A percentile compares a stretch with the other conserved stretches of the same genome.
Evolutionary conservation across 78 protist species (phyloP).

Genomic region (Dictyostelium brefeldianum): DNA sequence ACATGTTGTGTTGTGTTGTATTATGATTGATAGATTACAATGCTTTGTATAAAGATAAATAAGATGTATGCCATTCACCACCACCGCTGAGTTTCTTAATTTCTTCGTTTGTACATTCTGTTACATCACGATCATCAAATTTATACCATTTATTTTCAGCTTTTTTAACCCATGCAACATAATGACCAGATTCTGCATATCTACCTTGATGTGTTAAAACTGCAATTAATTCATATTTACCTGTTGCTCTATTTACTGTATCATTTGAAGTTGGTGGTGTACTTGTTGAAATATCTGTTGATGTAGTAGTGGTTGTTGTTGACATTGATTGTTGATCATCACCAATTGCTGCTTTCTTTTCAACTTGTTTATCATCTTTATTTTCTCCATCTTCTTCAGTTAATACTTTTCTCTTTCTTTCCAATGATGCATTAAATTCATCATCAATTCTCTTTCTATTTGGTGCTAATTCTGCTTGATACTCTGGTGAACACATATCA

Average conservation of each 20-base stretch:
- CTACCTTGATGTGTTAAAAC: constrained; percentile 96
- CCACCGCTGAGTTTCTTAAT: constrained; percentile 88
- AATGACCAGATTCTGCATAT: constrained; percentile 96
- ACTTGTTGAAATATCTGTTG: background rate
- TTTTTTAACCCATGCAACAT: constrained; percentile 94
- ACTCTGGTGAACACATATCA: constrained; percentile 85
- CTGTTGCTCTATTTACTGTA: constrained; percentile 65
- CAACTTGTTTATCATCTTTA: constrained; percentile 32
- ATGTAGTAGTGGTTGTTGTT: background rate
- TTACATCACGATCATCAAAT: constrained; percentile 93
- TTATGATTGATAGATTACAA: too few relatives aligned
- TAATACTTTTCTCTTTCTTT: constrained; percentile 61
- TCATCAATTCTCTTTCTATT: constrained; percentile 81
- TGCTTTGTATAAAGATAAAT: constrained; percentile 87
- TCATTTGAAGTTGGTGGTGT: background rate
- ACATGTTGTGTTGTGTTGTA: too few relatives aligned
- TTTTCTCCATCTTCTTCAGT: constrained; percentile 32
- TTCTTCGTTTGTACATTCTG: constrained; percentile 78
- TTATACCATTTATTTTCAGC: constrained; percentile 88
- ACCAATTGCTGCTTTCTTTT: constrained; percentile 41
- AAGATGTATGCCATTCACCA: constrained; percentile 95
- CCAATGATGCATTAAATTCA: constrained; percentile 30
- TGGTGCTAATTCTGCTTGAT: constrained; percentile 75
- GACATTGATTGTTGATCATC: constrained; percentile 19
- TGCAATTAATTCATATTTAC: constrained; percentile 92